phyloP scores from a whole-genome alignment of 192 early-diverging fungal species.

The Coemansia sp. region DNA sequence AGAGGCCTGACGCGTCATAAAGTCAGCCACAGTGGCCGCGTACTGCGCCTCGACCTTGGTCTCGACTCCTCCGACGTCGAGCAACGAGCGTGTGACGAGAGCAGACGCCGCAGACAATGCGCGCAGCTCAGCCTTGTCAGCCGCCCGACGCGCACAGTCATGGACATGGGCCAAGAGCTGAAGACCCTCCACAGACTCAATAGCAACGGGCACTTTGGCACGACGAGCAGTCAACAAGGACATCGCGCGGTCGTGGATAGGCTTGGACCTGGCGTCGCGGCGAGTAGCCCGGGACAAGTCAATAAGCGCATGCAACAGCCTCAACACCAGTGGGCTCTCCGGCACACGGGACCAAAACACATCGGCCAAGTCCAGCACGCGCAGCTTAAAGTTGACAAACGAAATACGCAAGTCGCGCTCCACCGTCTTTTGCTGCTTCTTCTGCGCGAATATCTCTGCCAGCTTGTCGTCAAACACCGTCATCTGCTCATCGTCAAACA shows the following conservation, averaged over 20 bases:
- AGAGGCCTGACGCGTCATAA: constrained; percentile 75
- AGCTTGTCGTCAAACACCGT: constrained; percentile 90
- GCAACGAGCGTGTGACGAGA: constrained; percentile 62
- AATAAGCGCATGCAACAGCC: constrained; percentile 72
- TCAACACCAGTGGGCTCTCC: constrained; percentile 71
- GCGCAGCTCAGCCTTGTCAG: constrained; percentile 57
- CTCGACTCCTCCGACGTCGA: constrained; percentile 49
- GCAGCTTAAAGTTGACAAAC: constrained; percentile 89
- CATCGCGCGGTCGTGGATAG: constrained; percentile 71
- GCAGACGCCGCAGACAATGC: constrained; percentile 64
- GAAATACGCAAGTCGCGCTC: constrained; percentile 82
- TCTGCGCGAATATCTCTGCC: constrained; percentile 88
- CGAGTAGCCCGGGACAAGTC: constrained; percentile 61
- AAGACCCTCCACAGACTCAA: constrained; percentile 61
- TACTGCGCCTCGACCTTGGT: constrained; percentile 59
- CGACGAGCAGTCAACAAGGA: constrained; percentile 67
- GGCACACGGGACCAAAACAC: constrained; percentile 75
- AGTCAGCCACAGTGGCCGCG: constrained; percentile 64
- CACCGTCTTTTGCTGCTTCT: constrained; percentile 78
- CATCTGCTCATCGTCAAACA: constrained; percentile 86
- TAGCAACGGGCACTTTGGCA: constrained; percentile 63
- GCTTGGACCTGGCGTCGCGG: constrained; percentile 62
- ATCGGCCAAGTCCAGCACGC: constrained; percentile 82
- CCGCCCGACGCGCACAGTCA: constrained; percentile 71
- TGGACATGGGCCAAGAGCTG: constrained; percentile 70